Base-by-base conservation (phyloP, 352 stramenopile genomes). In the Thraustochytrium sp. region DNA sequence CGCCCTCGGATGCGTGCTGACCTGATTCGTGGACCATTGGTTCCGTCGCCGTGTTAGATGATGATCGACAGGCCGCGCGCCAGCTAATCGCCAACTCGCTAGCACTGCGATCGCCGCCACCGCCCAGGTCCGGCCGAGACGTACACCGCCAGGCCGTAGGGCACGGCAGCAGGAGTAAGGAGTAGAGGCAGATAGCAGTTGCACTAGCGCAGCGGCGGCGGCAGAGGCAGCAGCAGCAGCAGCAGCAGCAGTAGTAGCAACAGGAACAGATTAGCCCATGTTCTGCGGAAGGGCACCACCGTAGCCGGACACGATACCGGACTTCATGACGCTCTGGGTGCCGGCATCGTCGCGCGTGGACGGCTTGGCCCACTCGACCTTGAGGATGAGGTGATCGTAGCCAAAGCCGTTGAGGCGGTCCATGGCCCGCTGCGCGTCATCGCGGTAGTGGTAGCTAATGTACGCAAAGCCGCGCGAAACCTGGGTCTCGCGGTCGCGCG, bases 351-450 rank as follows among this genome's bases (percentile, higher is more conserved):
- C 75, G 38, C 75, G 38, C 54, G 55, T 80, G 61, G 55, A 76
- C n/a, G 96, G 97, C 91, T 98, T 97, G 76, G 97, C 97, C 96
- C 96, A 99, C 90, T 99, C 97, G 76, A 99, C 91, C 91, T 99
- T 99, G 77, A 99, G 91, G 89, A 99, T 99, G 87, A 99, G 92
- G 90, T 99, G 96, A 89, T 99, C 96, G 88, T 99, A 99, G 64
- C 97, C 97, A 89, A 96, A 98, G 63, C 96, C 96, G 78, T 96
- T 87, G 62, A 99, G 89, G 86, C 97, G 97, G 83, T 98, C 91
- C 91, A 99, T 96, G 34, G 97, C 97, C 84, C 90, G 90, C 86
- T 97, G 92, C 0, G 97, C 97, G 89, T 99, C 95, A 76, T 97
- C 92, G 62, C 96, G 91, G 87, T 97, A 94, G 84, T 97, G 91